These are phyloP conservation scores for Cytospora paraplurivora DNA, from an alignment of 2,329 filamentous ascomycete genomes.

Conservation along the genomic window DNA sequence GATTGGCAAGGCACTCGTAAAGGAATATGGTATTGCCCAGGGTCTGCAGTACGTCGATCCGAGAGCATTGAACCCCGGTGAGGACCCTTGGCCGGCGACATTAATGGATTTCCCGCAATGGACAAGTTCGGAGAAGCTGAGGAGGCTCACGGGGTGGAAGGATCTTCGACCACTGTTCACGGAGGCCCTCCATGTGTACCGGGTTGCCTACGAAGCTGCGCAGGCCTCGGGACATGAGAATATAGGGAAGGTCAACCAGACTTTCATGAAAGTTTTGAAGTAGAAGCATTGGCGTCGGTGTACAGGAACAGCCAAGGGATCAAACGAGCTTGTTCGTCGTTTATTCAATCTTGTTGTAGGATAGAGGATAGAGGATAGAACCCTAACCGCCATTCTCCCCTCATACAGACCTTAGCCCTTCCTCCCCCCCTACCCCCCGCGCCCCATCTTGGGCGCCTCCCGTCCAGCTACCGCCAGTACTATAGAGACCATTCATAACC, in stretches of 20 bases:
- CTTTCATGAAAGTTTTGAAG: neutral
- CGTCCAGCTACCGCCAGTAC: no score
- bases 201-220: slow-evolving; percentile 44
- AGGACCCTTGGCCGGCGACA: slow-evolving; percentile 29
- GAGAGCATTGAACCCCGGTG: slow-evolving; percentile 24
- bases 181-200: slow-evolving; percentile 41
- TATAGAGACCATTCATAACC: no score
- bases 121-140: slow-evolving; percentile 46
- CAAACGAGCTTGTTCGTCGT: no score
- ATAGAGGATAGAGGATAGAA: no score
- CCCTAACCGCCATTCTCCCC: no score
- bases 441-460: no score
- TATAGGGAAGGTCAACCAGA: slow-evolving; percentile 12
- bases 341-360: no score
- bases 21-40: slow-evolving; percentile 43
- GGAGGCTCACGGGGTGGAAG: slow-evolving; percentile 44
- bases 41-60: slow-evolving; percentile 36
- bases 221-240: slow-evolving; percentile 15
- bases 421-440: no score
- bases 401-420: no score
- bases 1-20: slow-evolving; percentile 42
- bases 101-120: slow-evolving; percentile 45
- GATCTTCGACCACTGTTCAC: slow-evolving; percentile 43
- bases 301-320: no score
- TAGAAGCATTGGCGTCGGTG: neutral